Conservation (phyloP, 129 eudicot genomes). For the Calendula officinalis region DNA sequence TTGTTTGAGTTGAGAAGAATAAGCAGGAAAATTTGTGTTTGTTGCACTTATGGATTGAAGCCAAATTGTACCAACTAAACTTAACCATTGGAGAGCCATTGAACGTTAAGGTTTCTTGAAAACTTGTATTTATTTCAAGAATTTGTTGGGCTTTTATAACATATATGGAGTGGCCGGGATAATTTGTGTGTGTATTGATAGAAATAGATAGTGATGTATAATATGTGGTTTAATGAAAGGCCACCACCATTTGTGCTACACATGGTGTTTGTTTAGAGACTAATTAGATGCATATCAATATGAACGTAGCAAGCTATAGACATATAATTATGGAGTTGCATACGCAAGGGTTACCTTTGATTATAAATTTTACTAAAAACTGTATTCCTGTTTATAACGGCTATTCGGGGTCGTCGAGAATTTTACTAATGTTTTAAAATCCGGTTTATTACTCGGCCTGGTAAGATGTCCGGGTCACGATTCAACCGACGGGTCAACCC, state of each 20-base stretch:
- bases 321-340: conserved; percentile 29
- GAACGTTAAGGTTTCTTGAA: conserved; percentile 7
- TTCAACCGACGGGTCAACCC: no score
- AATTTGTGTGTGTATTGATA: conserved; percentile 10
- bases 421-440: no score
- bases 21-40: conserved; percentile 81
- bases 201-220: conserved; percentile 1
- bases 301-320: conserved; percentile 22
- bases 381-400: no score
- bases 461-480: no score
- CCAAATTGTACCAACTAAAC: conserved; percentile 73
- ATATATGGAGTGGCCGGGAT: background rate
- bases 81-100: conserved; percentile 79
- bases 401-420: no score
- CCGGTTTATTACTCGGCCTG: no score
- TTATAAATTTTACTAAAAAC: background rate
- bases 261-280: conserved; percentile 34
- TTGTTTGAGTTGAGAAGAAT: conserved; percentile 76
- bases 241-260: conserved; percentile 35
- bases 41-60: conserved; percentile 83
- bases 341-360: conserved; percentile 27
- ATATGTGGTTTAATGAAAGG: conserved; percentile 36
- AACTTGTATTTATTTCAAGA: no score
- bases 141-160: no score
- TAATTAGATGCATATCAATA: conserved; percentile 20